Conservation (phyloP, 1,284 basidiomycete genomes). For the Cutaneotrichosporon sp. region DNA sequence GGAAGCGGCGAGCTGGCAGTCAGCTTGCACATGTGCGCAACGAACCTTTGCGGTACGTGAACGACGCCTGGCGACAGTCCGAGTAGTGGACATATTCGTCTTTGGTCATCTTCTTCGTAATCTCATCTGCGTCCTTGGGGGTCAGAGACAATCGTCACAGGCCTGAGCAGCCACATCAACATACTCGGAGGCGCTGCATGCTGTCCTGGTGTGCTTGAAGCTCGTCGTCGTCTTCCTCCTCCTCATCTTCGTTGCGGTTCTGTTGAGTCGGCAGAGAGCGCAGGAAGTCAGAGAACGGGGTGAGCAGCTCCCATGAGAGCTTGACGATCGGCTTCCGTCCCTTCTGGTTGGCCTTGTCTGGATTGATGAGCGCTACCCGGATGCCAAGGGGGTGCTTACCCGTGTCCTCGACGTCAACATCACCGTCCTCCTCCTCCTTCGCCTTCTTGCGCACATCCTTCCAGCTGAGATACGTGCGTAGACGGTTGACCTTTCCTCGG, state of each 20-base stretch:
- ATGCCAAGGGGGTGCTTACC: slow-evolving; percentile 21
- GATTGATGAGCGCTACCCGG: not conserved
- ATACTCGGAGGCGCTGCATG: slow-evolving; percentile 76
- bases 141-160: not conserved
- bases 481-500: slow-evolving; percentile 87
- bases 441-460: slow-evolving; percentile 96
- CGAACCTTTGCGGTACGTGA: slow-evolving; percentile 92
- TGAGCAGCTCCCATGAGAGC: slow-evolving; percentile 93
- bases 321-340: slow-evolving; percentile 93
- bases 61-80: slow-evolving; percentile 94
- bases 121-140: slow-evolving; percentile 85
- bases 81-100: slow-evolving; percentile 98
- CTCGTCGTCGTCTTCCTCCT: slow-evolving; percentile 95
- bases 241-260: slow-evolving; percentile 64
- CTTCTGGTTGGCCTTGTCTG: slow-evolving; percentile 78
- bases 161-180: slow-evolving; percentile 19
- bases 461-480: slow-evolving; percentile 95
- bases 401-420: slow-evolving; percentile 64
- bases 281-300: slow-evolving; percentile 84
- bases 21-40: not conserved
- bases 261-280: slow-evolving; percentile 49
- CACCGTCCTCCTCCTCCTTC: slow-evolving; percentile 70
- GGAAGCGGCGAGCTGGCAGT: slow-evolving; percentile 79
- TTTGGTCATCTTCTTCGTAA: slow-evolving; percentile 91
- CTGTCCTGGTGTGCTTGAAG: slow-evolving; percentile 94